Evolutionary conservation across 2,329 filamentous ascomycete species (phyloP), one percentile per base, ranked within the genome.

Genomic region (Clarireedia homoeocarpa): DNA sequence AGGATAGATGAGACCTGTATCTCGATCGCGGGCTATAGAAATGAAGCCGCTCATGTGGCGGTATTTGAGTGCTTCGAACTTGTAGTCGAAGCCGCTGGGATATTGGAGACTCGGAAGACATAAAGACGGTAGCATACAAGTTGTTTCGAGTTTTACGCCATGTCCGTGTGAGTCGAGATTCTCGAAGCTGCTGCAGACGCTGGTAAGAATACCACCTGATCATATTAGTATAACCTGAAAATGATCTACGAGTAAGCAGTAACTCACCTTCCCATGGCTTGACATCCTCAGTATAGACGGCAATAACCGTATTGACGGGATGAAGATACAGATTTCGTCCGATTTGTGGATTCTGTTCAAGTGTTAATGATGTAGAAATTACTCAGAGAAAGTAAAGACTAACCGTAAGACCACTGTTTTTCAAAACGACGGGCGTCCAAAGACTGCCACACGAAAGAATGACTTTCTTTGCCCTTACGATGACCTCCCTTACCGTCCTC

Each of bases 311-410:
- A 65, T 77, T 79, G 66, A 84, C 85, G 1, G 91, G 92, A 66
- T 97, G 92, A 0, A 96, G 71, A 65, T 94, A 78, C 3, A 96
- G 80, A 65, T 96, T 89, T 6, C 78, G 80, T 26, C 92, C 92
- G 60, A 96, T 86, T 56, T 96, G 85, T 4, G 78, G 77, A 68
- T 95, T 96, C 74, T 68, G 30, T 42, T 20, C 20, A 30, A 5
- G 23, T 38, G 45, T 64, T 42, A 64, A 59, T 30, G n/a, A 24
- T 15, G 9, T 45, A 20, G 0, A 6, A 2, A 36, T 26, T 5
- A 40, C 5, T 30, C 5, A 15, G 14, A 23, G 20, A 15, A 39
- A 10, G 14, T 30, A 15, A 30, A 9, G 30, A 58, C 59, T 52
- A 34, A 84, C 83, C 68, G 80, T 85, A 50, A 96, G 71, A 1